A percentile compares a stretch with the other conserved stretches of the same genome.
phyloP scores from a whole-genome alignment of 2,329 filamentous ascomycete genomes.

The Apiospora pterosperma region DNA sequence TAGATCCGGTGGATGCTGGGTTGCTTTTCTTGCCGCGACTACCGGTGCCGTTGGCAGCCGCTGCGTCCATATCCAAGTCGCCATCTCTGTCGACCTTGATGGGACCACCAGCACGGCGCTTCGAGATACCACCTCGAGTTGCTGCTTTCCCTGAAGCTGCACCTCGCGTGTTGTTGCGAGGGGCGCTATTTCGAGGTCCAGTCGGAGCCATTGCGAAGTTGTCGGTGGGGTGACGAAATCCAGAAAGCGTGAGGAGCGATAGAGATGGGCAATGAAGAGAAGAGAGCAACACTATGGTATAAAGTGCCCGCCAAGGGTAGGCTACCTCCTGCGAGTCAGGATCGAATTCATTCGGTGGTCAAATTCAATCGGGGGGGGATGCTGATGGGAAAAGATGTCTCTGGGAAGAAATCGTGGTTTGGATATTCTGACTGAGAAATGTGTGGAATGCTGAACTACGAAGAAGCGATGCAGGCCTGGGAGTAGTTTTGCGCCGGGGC shows the following conservation, averaged over 20 bases:
- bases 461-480: too few species aligned
- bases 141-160: constrained; percentile 13
- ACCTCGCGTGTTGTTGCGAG: constrained; percentile 3
- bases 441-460: too few species aligned
- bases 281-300: not conserved
- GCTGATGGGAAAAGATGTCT: not conserved
- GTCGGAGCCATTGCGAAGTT: constrained; percentile 15
- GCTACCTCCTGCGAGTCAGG: not conserved
- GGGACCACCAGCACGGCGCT: constrained; percentile 37
- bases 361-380: not conserved
- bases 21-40: constrained; percentile 22
- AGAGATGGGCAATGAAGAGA: not conserved
- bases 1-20: constrained; percentile 12
- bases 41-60: constrained; percentile 28
- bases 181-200: constrained; percentile 16
- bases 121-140: constrained; percentile 44
- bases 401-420: not conserved
- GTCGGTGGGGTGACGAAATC: too few species aligned
- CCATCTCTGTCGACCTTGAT: constrained; percentile 51
- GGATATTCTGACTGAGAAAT: too few species aligned
- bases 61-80: constrained; percentile 56
- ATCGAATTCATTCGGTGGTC: constrained; percentile 2
- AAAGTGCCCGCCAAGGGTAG: not conserved
- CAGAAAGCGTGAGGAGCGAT: not conserved
- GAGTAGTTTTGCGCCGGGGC: not conserved